Evolutionary conservation across 257 asterid species (phyloP).

Genomic region (Handroanthus guayacan): DNA sequence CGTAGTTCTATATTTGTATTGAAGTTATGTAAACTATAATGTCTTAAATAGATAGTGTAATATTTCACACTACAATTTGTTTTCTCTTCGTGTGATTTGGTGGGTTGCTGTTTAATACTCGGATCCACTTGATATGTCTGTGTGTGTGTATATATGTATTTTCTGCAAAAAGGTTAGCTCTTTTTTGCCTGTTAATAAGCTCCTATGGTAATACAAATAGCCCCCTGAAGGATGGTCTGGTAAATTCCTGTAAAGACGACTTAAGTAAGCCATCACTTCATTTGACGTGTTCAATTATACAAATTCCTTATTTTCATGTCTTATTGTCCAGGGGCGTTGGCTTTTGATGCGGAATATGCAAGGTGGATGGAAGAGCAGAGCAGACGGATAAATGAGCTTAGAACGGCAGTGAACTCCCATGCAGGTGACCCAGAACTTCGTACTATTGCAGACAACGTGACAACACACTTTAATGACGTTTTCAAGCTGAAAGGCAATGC

Average conservation of each 20-base stretch:
- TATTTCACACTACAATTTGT: too few species aligned
- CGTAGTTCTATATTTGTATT: background rate
- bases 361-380: conserved; percentile 75
- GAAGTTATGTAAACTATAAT: background rate
- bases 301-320: background rate
- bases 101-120: too few species aligned
- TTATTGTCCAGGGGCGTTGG: conserved; percentile 59
- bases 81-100: too few species aligned
- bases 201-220: too few species aligned
- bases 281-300: background rate
- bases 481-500: conserved; percentile 77
- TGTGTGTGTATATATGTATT: too few species aligned
- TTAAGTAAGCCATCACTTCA: too few species aligned
- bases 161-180: too few species aligned
- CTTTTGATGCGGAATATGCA: conserved; percentile 67
- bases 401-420: conserved; percentile 66
- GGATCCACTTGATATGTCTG: too few species aligned
- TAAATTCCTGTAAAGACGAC: too few species aligned
- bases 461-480: conserved; percentile 65
- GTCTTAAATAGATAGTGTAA: too few species aligned
- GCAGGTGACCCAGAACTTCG: conserved; percentile 70
- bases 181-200: too few species aligned
- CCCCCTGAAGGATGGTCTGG: too few species aligned
- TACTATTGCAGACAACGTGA: conserved; percentile 53
- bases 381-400: conserved; percentile 58